Conservation (phyloP, 305 asterid genomes). For the Plantago rigida region DNA sequence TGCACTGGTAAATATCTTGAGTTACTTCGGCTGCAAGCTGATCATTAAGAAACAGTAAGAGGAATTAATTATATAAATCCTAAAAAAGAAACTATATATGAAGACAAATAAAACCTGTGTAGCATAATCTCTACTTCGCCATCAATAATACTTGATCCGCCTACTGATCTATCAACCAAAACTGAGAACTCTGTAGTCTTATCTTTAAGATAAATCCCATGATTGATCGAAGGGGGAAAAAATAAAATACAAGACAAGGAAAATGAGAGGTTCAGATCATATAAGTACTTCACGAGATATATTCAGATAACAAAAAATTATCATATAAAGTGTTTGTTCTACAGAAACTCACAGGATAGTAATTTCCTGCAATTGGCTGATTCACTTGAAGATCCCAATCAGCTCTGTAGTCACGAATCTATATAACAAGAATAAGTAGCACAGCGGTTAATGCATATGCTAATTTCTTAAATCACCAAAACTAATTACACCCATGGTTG, state of each 20-base stretch:
- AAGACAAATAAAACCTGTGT: conserved; percentile 48
- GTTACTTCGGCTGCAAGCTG: background rate
- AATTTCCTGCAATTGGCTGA: conserved; percentile 95
- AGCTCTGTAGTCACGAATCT: conserved; percentile 83
- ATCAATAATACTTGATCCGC: conserved; percentile 79
- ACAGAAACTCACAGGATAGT: conserved; percentile 69
- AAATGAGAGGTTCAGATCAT: background rate
- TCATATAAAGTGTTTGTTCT: background rate
- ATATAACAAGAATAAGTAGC: conserved; percentile 1
- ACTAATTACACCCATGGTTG: no score
- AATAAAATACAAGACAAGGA: conserved; percentile 17
- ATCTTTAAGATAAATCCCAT: conserved; percentile 51
- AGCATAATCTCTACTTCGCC: conserved; percentile 93
- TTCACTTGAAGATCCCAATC: conserved; percentile 94
- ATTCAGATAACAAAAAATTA: background rate
- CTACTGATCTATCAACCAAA: conserved; percentile 89
- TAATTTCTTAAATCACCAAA: background rate
- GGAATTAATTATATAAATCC: background rate
- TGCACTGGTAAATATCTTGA: conserved; percentile 6
- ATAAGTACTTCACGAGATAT: no score
- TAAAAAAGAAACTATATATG: background rate
- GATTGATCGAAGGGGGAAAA: conserved; percentile 61
- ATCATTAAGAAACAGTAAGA: background rate
- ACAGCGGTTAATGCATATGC: background rate
- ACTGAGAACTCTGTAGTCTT: conserved; percentile 42